phyloP scores from a whole-genome alignment of 192 early-diverging fungal species.

The Entomortierella chlamydospora region DNA sequence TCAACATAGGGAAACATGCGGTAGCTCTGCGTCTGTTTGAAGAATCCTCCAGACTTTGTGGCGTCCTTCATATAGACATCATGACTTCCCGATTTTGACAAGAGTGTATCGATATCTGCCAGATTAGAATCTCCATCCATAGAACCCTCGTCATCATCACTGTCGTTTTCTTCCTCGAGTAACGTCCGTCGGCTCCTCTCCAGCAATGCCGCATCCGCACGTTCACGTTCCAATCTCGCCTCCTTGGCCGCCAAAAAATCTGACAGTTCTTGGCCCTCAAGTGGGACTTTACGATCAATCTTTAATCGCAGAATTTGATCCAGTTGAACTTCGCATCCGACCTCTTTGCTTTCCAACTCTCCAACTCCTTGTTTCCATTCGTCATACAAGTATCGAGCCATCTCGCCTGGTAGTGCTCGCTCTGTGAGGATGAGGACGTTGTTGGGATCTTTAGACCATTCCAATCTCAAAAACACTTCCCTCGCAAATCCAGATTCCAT shows the following conservation, averaged over 20 bases:
- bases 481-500: slow-evolving; percentile 87
- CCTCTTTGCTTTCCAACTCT: slow-evolving; percentile 27
- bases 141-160: slow-evolving; percentile 62
- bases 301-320: slow-evolving; percentile 27
- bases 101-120: slow-evolving; percentile 30
- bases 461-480: slow-evolving; percentile 83
- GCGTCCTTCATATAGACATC: slow-evolving; percentile 91
- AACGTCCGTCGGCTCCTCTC: slow-evolving; percentile 72
- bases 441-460: slow-evolving; percentile 32
- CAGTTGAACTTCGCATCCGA: slow-evolving; percentile 43
- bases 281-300: slow-evolving; percentile 72
- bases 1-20: slow-evolving; percentile 92
- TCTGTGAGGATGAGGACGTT: slow-evolving; percentile 87
- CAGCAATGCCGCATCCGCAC: slow-evolving; percentile 74
- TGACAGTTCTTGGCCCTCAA: slow-evolving; percentile 90
- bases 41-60: slow-evolving; percentile 75
- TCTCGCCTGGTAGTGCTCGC: slow-evolving; percentile 75
- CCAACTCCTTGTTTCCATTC: slow-evolving; percentile 65
- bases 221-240: slow-evolving; percentile 77
- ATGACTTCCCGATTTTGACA: slow-evolving; percentile 50
- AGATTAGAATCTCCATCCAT: slow-evolving; percentile 55
- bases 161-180: slow-evolving; percentile 83
- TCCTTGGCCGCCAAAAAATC: slow-evolving; percentile 72
- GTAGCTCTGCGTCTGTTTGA: slow-evolving; percentile 83
- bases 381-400: slow-evolving; percentile 74